These are phyloP conservation scores for Aspergillus cejpii DNA, from an alignment of 2,329 filamentous ascomycete genomes.

Conservation along the genomic window DNA sequence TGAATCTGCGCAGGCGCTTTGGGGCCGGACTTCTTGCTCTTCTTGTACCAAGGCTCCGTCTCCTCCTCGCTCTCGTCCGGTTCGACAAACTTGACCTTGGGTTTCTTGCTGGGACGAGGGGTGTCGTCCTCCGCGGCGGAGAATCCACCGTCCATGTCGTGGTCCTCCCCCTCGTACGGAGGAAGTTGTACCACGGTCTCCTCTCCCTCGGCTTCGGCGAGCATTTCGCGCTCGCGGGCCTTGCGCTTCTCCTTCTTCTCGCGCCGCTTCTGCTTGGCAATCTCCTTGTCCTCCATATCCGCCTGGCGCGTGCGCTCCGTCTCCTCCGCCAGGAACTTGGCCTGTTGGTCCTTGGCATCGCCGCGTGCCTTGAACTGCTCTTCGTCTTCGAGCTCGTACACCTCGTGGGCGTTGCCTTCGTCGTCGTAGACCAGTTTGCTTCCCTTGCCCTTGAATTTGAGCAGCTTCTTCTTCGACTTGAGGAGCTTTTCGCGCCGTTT, in stretches of 20 bases:
- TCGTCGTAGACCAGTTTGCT: constrained; percentile 88
- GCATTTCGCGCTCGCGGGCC: constrained; percentile 34
- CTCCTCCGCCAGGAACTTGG: constrained; percentile 72
- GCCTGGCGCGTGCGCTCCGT: constrained; percentile 62
- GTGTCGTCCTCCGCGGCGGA: constrained; percentile 23
- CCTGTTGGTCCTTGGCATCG: constrained; percentile 66
- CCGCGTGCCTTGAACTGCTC: constrained; percentile 70
- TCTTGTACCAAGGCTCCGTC: constrained; percentile 18
- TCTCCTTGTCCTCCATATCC: constrained; percentile 75
- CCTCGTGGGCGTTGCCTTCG: constrained; percentile 72
- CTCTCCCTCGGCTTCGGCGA: constrained; percentile 26
- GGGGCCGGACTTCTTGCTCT: constrained; percentile 19
- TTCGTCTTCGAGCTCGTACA: constrained; percentile 86
- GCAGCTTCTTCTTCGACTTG: constrained; percentile 86
- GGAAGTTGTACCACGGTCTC: constrained; percentile 29
- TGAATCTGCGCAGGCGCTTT: constrained; percentile 31
- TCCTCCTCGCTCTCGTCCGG: constrained; percentile 24
- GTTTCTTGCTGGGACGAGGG: constrained; percentile 35
- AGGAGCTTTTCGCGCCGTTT: constrained; percentile 94
- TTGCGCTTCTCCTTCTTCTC: constrained; percentile 45
- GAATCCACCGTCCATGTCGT: constrained; percentile 6
- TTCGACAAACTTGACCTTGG: constrained; percentile 36
- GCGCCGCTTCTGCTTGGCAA: constrained; percentile 65
- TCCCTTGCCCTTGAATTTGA: constrained; percentile 81
- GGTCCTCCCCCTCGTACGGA: constrained; percentile 25